A percentile compares a stretch with the other conserved stretches of the same genome.
These are phyloP conservation scores for Fusarium robinianum DNA, from an alignment of 2,329 filamentous ascomycete species.

Conservation along the genomic window DNA sequence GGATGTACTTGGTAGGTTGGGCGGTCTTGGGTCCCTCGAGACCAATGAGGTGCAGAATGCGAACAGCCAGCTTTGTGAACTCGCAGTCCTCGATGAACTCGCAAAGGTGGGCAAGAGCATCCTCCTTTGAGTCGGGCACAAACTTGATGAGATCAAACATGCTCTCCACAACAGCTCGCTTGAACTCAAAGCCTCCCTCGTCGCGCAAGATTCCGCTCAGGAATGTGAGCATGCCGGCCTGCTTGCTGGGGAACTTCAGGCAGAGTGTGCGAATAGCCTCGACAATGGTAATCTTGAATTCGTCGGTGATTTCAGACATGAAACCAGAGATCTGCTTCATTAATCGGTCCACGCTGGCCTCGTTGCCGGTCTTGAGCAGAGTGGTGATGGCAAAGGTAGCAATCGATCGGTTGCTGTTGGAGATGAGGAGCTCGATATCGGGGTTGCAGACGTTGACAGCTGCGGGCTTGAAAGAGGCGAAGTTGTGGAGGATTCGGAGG, in stretches of 20 bases:
- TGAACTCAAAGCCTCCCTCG: slow-evolving; percentile 98
- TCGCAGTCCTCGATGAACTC: slow-evolving; percentile 99
- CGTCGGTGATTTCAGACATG: slow-evolving; percentile 98
- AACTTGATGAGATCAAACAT: slow-evolving; percentile 99
- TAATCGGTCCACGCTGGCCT: slow-evolving; percentile 91
- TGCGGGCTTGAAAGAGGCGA: slow-evolving; percentile 93
- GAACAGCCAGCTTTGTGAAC: slow-evolving; percentile 95
- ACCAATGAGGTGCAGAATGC: slow-evolving; percentile 91
- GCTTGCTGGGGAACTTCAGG: slow-evolving; percentile 97
- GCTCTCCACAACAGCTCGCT: slow-evolving; percentile 95
- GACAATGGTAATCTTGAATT: slow-evolving; percentile 99
- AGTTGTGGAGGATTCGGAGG: slow-evolving; percentile 93
- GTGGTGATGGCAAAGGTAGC: slow-evolving; percentile 99
- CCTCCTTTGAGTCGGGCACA: slow-evolving; percentile 82
- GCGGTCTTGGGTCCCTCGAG: slow-evolving; percentile 93
- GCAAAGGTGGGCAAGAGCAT: slow-evolving; percentile 90
- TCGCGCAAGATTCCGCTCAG: slow-evolving; percentile 95
- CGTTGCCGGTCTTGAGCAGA: slow-evolving; percentile 96
- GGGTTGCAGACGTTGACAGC: slow-evolving; percentile 93
- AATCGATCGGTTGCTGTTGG: slow-evolving; percentile 95
- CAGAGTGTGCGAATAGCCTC: slow-evolving; percentile 96
- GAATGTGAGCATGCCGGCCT: slow-evolving; percentile 97
- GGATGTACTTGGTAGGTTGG: slow-evolving; percentile 97
- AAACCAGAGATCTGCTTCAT: slow-evolving; percentile 99
- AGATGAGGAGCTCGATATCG: slow-evolving; percentile 95